phyloP scores from a whole-genome alignment of 441 rosid species.

The Pelargonium cotyledonis region DNA sequence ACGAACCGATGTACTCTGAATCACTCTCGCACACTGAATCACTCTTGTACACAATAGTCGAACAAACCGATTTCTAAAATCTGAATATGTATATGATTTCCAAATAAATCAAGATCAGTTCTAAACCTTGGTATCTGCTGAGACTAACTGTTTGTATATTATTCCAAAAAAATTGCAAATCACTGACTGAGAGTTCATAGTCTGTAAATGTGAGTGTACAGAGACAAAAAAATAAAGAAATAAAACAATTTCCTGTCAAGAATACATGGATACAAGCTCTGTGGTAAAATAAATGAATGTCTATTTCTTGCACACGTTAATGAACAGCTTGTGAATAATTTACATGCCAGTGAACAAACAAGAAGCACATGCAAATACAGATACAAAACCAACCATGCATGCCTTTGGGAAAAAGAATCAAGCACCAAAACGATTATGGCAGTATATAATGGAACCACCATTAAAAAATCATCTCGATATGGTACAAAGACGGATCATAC shows the following conservation, averaged over 20 bases:
- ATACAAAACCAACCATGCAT: not conserved
- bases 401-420: not conserved
- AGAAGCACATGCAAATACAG: not conserved
- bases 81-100: not conserved
- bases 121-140: not conserved
- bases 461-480: not conserved
- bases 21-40: no score
- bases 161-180: not conserved
- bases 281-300: not conserved
- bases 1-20: no score
- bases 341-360: slow-evolving; percentile 12
- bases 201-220: no score
- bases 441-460: not conserved
- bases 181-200: not conserved
- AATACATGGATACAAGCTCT: not conserved
- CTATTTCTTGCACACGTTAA: not conserved
- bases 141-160: not conserved
- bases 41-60: not conserved
- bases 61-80: not conserved
- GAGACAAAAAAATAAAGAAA: not conserved
- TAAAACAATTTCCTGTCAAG: not conserved
- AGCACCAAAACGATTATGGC: not conserved
- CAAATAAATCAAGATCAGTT: not conserved
- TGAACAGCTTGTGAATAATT: slow-evolving; percentile 6
- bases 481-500: slow-evolving; percentile 15